These are phyloP conservation scores for Bromus sterilis DNA, from an alignment of 176 grass and related monocot genomes.

Conservation along the genomic window DNA sequence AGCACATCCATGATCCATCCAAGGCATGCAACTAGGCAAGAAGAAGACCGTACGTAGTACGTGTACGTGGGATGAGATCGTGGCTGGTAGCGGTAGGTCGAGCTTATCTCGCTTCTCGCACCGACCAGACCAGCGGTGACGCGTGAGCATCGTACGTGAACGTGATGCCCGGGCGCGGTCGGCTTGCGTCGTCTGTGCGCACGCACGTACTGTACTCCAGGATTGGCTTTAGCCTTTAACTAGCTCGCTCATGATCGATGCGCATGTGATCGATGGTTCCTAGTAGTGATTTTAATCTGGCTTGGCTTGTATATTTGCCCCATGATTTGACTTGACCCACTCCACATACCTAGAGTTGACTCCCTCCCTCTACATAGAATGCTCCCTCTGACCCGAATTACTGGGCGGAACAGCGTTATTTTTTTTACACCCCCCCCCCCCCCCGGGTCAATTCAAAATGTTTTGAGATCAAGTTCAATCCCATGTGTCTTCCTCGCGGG, in stretches of 20 bases:
- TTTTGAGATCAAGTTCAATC: too few species aligned
- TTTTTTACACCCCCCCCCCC: too few species aligned
- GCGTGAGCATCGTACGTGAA: neutral
- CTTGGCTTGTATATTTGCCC: constrained; percentile 7
- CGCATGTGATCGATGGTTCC: too few species aligned
- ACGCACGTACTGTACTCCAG: neutral
- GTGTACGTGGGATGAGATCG: neutral
- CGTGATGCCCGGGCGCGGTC: neutral
- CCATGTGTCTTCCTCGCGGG: too few species aligned
- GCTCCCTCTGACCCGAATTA: too few species aligned
- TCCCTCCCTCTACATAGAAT: too few species aligned
- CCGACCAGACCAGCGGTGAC: neutral
- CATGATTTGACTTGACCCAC: neutral
- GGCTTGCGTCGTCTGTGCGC: neutral
- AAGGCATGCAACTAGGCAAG: neutral
- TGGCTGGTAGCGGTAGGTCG: neutral
- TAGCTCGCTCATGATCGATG: too few species aligned
- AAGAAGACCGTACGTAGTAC: too few species aligned
- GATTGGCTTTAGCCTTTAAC: neutral
- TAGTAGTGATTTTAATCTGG: too few species aligned
- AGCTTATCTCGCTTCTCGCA: neutral
- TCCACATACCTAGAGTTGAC: neutral
- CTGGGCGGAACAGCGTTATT: too few species aligned
- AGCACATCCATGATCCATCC: neutral
- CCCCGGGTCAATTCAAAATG: too few species aligned